Evolutionary conservation across 345 rosid genomes (phyloP).

Genomic region (Ceriops zippeliana): DNA sequence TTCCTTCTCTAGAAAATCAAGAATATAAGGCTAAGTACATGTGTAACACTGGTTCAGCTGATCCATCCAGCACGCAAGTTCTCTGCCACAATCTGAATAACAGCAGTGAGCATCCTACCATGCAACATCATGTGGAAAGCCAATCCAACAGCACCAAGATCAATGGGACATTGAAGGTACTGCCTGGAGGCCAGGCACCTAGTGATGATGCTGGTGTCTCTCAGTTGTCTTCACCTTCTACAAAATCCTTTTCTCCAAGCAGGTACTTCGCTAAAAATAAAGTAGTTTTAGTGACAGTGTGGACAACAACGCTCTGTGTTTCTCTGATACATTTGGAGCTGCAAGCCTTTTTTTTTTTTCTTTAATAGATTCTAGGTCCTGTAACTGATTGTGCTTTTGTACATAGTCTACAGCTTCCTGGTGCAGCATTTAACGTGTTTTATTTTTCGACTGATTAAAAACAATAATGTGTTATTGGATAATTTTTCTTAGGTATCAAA

Average conservation of each 20-base stretch:
- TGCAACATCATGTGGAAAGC: constrained; percentile 35
- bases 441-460: background rate
- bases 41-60: constrained; percentile 24
- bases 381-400: background rate
- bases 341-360: too few relatives aligned
- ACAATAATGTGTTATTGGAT: background rate
- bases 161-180: constrained; percentile 51
- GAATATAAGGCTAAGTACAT: constrained; percentile 35
- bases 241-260: constrained; percentile 22
- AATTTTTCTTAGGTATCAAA: constrained; percentile 44
- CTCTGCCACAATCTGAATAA: constrained; percentile 37
- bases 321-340: too few relatives aligned
- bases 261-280: constrained; percentile 41
- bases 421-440: background rate
- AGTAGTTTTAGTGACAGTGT: background rate
- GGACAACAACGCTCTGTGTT: too few relatives aligned
- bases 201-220: constrained; percentile 39
- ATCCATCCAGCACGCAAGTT: constrained; percentile 43
- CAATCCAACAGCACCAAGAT: constrained; percentile 36
- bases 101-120: constrained; percentile 40
- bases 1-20: constrained; percentile 26
- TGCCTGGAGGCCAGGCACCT: constrained; percentile 29
- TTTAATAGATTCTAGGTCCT: too few relatives aligned
- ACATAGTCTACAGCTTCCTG: background rate
- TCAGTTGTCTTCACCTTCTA: constrained; percentile 59